Percentiles rank a stretch among this genome's conserved stretches.
Evolutionary conservation across 2,329 filamentous ascomycete genomes (phyloP).

Genomic region (Aureobasidium sp.): DNA sequence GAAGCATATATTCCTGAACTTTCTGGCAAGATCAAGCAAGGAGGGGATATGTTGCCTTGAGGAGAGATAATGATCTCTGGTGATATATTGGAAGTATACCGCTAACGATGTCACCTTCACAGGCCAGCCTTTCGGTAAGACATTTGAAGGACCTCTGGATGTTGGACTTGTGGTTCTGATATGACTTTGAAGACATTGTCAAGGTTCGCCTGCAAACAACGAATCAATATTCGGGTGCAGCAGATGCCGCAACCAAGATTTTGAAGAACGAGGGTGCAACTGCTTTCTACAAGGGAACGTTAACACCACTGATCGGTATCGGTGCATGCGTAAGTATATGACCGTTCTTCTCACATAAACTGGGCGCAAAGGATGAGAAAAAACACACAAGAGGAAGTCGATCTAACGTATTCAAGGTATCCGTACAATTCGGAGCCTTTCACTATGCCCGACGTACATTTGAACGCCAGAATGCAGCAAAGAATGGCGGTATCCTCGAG

Average conservation of each 20-base stretch:
- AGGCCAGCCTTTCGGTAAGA: slow-evolving; percentile 61
- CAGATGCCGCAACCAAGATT: slow-evolving; percentile 76
- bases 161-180: neutral
- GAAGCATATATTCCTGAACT: neutral
- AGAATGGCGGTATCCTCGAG: slow-evolving; percentile 27
- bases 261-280: slow-evolving; percentile 78
- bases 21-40: neutral
- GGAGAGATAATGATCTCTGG: neutral
- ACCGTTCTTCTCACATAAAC: neutral
- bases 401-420: slow-evolving; percentile 42
- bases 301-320: slow-evolving; percentile 91
- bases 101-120: neutral
- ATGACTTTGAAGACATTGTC: slow-evolving; percentile 65
- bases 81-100: neutral
- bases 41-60: neutral
- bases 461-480: slow-evolving; percentile 62
- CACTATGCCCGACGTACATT: slow-evolving; percentile 83
- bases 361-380: neutral
- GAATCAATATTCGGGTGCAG: slow-evolving; percentile 69
- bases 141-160: neutral
- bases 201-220: slow-evolving; percentile 95
- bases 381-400: neutral
- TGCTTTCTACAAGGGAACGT: slow-evolving; percentile 96
- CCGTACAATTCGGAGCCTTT: slow-evolving; percentile 97
- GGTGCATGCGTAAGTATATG: slow-evolving; percentile 68